A percentile compares a stretch with the other conserved stretches of the same genome.
These are phyloP conservation scores for Firmiana major DNA, from an alignment of 345 rosid genomes.

Conservation along the genomic window DNA sequence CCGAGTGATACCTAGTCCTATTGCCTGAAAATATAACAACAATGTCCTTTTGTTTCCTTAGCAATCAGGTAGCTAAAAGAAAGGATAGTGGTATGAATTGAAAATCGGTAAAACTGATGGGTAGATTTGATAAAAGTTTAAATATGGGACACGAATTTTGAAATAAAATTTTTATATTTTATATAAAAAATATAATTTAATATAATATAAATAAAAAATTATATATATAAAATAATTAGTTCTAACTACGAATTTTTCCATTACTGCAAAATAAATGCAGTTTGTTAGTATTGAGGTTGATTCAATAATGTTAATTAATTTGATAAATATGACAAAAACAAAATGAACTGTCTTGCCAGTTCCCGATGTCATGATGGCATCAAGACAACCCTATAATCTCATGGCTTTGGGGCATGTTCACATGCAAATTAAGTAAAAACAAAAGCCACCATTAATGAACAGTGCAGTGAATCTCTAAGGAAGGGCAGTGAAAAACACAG, in stretches of 20 bases:
- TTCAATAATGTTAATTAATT: background rate
- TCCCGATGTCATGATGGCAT: constrained; percentile 29
- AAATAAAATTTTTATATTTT: too few species aligned
- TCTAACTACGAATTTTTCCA: too few species aligned
- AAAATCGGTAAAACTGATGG: too few species aligned
- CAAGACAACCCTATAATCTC: constrained; percentile 17
- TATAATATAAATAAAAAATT: too few species aligned
- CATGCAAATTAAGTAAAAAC: constrained; percentile 8
- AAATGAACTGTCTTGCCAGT: constrained; percentile 7
- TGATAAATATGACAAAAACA: constrained; percentile 3
- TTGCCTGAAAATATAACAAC: constrained; percentile 6
- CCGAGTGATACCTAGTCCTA: constrained; percentile 28
- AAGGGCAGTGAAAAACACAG: background rate
- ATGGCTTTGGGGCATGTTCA: constrained; percentile 17
- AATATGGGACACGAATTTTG: too few species aligned
- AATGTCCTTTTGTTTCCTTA: constrained; percentile 1
- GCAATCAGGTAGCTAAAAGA: background rate
- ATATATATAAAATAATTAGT: too few species aligned
- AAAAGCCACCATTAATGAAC: background rate
- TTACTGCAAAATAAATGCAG: background rate
- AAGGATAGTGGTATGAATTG: too few species aligned
- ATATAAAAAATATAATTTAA: too few species aligned
- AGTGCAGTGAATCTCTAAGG: background rate
- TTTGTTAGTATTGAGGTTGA: background rate
- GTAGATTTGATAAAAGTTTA: too few species aligned